phyloP scores from a whole-genome alignment of 169 alveolate genomes.

The Cryptosporidium tyzzeri region DNA sequence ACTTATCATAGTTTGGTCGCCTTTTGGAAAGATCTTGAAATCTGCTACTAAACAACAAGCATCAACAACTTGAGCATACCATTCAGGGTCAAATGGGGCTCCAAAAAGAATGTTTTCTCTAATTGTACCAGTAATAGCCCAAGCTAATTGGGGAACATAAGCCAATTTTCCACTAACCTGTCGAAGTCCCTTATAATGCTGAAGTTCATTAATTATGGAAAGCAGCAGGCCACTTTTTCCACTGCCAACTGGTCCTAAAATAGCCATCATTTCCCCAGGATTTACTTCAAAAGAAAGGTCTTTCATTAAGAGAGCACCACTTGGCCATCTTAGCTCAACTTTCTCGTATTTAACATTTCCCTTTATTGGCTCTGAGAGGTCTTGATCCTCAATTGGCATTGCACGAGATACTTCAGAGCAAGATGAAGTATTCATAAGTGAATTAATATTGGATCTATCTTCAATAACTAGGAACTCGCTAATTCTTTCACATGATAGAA shows the following conservation, averaged over 20 bases:
- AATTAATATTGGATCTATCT: neutral
- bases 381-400: too few relatives aligned
- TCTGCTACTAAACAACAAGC: slow-evolving; percentile 83
- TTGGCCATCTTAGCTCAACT: slow-evolving; percentile 77
- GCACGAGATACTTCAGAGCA: neutral
- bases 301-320: slow-evolving; percentile 77
- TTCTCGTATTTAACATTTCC: slow-evolving; percentile 30
- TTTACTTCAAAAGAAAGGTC: slow-evolving; percentile 79
- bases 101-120: slow-evolving; percentile 92
- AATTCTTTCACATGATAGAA: slow-evolving; percentile 57
- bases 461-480: slow-evolving; percentile 39
- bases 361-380: neutral
- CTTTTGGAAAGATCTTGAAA: slow-evolving; percentile 84
- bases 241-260: slow-evolving; percentile 90
- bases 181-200: slow-evolving; percentile 78
- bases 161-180: slow-evolving; percentile 79
- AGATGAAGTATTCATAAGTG: too few relatives aligned
- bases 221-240: slow-evolving; percentile 87
- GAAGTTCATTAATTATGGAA: slow-evolving; percentile 87
- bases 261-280: slow-evolving; percentile 86
- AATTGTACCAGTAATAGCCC: slow-evolving; percentile 85
- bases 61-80: slow-evolving; percentile 81
- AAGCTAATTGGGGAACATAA: slow-evolving; percentile 87
- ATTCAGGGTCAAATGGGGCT: slow-evolving; percentile 79
- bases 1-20: slow-evolving; percentile 92